A percentile compares a stretch with the other conserved stretches of the same genome.
Evolutionary conservation across 1,139 yeast species (phyloP).

Genomic region (Saccharomycopsis hybrid): DNA sequence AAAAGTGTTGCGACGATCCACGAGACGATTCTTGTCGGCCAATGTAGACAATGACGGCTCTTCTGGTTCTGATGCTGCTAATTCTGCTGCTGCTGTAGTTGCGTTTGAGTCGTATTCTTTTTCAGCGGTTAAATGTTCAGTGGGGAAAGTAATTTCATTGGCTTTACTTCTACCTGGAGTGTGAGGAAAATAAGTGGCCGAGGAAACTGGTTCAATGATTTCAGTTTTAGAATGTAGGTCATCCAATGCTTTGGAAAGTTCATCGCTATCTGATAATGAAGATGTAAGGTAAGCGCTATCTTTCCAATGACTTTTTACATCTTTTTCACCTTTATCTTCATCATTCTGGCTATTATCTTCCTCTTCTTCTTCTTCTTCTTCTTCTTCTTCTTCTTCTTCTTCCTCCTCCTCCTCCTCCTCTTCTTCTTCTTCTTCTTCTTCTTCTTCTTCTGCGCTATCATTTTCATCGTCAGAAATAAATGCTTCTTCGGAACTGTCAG

Average conservation of each 20-base stretch:
- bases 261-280: neutral
- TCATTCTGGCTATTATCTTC: too few species aligned
- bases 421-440: constrained; percentile 8
- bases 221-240: constrained; percentile 6
- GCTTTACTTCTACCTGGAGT: constrained; percentile 30
- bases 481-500: too few species aligned
- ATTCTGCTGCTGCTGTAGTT: neutral
- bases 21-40: neutral
- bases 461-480: too few species aligned
- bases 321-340: too few species aligned
- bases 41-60: neutral
- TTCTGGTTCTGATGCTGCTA: too few species aligned
- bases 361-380: too few species aligned
- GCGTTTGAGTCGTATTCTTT: constrained; percentile 27
- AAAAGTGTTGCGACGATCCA: neutral
- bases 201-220: constrained; percentile 44
- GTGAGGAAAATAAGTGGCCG: constrained; percentile 67
- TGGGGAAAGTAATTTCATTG: constrained; percentile 13
- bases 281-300: neutral
- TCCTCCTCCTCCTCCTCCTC: constrained; percentile 13
- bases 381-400: constrained; percentile 1
- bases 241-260: constrained; percentile 2
- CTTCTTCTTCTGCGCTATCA: constrained; percentile 15
- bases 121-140: constrained; percentile 30
- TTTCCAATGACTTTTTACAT: constrained; percentile 20